A percentile compares a stretch with the other conserved stretches of the same genome.
These are phyloP conservation scores for Ogataea hybrid DNA, from an alignment of 1,139 yeast species.

Conservation along the genomic window DNA sequence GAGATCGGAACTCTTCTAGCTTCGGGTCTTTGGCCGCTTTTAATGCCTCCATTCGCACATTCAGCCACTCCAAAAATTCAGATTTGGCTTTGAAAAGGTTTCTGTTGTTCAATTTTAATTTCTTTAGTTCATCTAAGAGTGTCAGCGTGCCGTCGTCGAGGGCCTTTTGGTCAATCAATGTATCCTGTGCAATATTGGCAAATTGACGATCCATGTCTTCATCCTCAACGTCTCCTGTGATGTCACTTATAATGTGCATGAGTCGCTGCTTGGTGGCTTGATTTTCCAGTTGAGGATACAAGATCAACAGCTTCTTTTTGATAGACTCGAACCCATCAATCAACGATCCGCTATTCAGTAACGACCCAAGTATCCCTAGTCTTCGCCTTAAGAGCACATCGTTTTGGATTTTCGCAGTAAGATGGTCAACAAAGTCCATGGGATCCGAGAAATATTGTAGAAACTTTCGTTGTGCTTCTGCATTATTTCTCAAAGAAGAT, in stretches of 20 bases:
- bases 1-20: constrained; percentile 47
- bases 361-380: constrained; percentile 27
- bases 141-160: constrained; percentile 4
- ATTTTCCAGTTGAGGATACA: constrained; percentile 21
- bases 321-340: constrained; percentile 12
- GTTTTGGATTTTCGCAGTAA: constrained; percentile 8
- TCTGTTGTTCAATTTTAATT: constrained; percentile 14
- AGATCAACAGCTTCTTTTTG: constrained; percentile 16
- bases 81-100: constrained; percentile 28
- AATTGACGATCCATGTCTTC: constrained; percentile 6
- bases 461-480: constrained; percentile 48
- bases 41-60: constrained; percentile 29
- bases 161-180: background rate
- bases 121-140: constrained; percentile 15
- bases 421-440: constrained; percentile 17
- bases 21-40: constrained; percentile 33
- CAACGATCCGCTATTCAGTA: constrained; percentile 22
- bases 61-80: constrained; percentile 61
- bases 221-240: constrained; percentile 29
- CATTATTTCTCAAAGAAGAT: constrained; percentile 68
- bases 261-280: constrained; percentile 36
- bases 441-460: constrained; percentile 17
- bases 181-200: constrained; percentile 8
- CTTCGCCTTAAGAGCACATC: constrained; percentile 16
- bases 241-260: constrained; percentile 43